These are phyloP conservation scores for Plantago ovata DNA, from an alignment of 257 asterid genomes.

Conservation along the genomic window DNA sequence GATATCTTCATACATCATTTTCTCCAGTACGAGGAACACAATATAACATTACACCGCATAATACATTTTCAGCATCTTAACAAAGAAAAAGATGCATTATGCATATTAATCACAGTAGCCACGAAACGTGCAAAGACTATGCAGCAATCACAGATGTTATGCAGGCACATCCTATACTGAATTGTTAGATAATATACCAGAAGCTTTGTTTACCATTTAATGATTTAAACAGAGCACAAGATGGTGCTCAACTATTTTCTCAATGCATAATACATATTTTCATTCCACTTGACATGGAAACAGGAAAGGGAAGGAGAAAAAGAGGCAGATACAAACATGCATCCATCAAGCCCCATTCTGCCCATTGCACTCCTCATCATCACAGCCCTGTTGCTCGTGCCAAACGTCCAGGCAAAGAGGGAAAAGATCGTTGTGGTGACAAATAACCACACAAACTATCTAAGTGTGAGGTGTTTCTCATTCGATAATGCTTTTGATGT, in stretches of 20 bases:
- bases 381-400: conserved; percentile 1
- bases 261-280: not conserved
- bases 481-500: conserved; percentile 30
- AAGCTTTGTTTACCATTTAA: not conserved
- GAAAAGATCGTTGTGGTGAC: conserved; percentile 30
- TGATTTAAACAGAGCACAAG: not conserved
- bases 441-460: conserved; percentile 59
- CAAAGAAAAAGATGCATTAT: too few relatives aligned
- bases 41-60: too few relatives aligned
- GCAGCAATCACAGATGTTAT: too few relatives aligned
- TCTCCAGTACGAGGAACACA: too few relatives aligned
- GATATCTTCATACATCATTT: too few relatives aligned
- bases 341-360: conserved; percentile 17
- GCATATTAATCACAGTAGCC: too few relatives aligned
- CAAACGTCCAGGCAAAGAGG: not conserved
- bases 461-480: conserved; percentile 57
- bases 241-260: not conserved
- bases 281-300: not conserved
- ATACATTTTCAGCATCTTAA: too few relatives aligned
- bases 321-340: conserved; percentile 2
- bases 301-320: conserved; percentile 5
- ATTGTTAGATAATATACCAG: too few relatives aligned
- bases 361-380: conserved; percentile 8
- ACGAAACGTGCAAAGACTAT: too few relatives aligned
- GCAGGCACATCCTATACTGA: too few relatives aligned